Evolutionary conservation across 805 yeast genomes (phyloP).

Genomic region (Nematodospora valgi): DNA sequence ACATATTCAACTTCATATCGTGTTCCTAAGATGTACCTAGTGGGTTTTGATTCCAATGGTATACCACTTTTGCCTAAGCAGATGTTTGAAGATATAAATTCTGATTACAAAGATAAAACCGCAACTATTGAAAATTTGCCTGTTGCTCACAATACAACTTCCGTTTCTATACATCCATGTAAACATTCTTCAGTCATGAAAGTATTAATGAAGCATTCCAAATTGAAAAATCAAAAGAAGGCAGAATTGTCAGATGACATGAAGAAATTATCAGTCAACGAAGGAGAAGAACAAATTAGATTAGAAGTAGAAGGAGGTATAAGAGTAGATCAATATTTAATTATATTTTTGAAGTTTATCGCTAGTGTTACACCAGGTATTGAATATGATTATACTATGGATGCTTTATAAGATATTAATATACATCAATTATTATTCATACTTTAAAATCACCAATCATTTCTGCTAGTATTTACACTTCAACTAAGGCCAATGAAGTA

Average conservation of each 20-base stretch:
- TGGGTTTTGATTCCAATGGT: constrained; percentile 83
- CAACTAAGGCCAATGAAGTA: too few relatives aligned
- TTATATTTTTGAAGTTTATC: constrained; percentile 88
- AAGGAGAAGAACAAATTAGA: constrained; percentile 9
- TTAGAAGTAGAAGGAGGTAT: constrained; percentile 39
- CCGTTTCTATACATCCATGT: constrained; percentile 94
- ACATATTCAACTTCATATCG: constrained; percentile 92
- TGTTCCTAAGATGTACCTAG: constrained; percentile 90
- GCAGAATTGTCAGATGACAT: constrained; percentile 31
- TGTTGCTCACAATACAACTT: constrained; percentile 66
- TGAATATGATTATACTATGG: constrained; percentile 98
- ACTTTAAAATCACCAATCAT: too few relatives aligned
- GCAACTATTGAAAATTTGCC: constrained; percentile 95
- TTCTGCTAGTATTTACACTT: too few relatives aligned
- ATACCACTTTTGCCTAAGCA: constrained; percentile 80
- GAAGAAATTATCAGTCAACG: constrained; percentile 12
- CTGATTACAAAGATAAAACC: constrained; percentile 91
- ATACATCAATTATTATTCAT: too few relatives aligned
- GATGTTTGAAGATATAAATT: constrained; percentile 92
- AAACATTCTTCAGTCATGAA: constrained; percentile 94
- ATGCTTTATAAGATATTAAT: constrained; percentile 54
- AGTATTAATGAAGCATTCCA: constrained; percentile 72
- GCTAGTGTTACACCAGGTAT: constrained; percentile 98
- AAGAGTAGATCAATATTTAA: constrained; percentile 86
- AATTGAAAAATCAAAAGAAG: constrained; percentile 33